Base-by-base conservation (phyloP, 371 early-diverging fungal species). In the Amoeboaphelidium protococcarum region DNA sequence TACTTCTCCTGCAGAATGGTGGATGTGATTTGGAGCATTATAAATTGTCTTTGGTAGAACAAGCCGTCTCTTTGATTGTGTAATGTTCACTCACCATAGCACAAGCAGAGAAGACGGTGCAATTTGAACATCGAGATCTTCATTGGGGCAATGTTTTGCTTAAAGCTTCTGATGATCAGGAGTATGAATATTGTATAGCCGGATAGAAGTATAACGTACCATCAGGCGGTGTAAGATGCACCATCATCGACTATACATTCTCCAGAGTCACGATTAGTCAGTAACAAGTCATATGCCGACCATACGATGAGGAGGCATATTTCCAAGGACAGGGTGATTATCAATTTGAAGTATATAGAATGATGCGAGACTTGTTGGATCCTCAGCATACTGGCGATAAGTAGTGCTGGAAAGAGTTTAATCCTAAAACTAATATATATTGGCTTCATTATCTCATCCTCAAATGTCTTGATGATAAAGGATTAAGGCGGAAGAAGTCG, bases 141-240 rank as follows among this genome's bases (percentile, higher is more conserved):
- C 86, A 85, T 51, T 84, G 82, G 84, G 84, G 83, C 23, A 85
- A 85, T 55, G 65, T 84, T n/a, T 59, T 85, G 50, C 65, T 82
- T 25, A 20, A 27, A 23, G 3, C 2, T 25, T 6, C 20, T 37
- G 46, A 4, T 26, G 25, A 46, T 16, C n/a, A 24, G 51, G 43
- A 13, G 20, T 19, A 22, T 42, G 41, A 22, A 20, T 16, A 3
- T 6, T n/a, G 22, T n/a, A 45, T 23, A 42, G 19, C 26, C 3
- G 53, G 23, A 25, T 37, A 25, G 25, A 13, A 26, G 24, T 44
- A 57, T 45, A 47, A 20, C 0, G 55, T 67, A 13, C 57, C 61
- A 3, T 58, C 62, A 1, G 60, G 49, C 50, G 74, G 72, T 21
- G 59, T 77, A 24, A 55, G 64, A 26, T 69, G 68, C 25, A 68